Base-by-base conservation (phyloP, 2,329 filamentous ascomycete genomes). In the Penicillium paneum region DNA sequence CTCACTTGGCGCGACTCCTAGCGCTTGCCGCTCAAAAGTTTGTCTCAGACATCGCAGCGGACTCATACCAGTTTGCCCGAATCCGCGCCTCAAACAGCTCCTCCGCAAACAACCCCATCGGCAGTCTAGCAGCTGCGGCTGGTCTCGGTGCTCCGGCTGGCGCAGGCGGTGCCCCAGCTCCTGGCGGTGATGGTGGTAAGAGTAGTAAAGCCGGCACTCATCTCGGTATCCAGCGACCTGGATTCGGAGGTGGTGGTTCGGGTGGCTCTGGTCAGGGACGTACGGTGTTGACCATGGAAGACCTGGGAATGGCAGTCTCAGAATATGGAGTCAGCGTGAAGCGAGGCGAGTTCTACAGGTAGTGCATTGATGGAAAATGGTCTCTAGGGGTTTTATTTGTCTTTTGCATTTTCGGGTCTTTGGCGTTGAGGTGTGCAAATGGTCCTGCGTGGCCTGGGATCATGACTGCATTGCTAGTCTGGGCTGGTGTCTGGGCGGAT, bases 21-120 rank as follows among this genome's bases (percentile, higher is more conserved):
- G 93, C 94, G 2, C 88, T 99, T 8, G 94, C 94, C n/a, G 96
- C 94, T 0, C 94, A 99, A 71, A 99, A 99, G 72, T 99, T 99
- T 80, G 90, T 99, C 66, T 92, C 94, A 55, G 94, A 99, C 73
- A 91, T 99, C 62, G 94, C 94, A 1, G 92, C 94, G 54, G 94
- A 99, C 73, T 91, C 94, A 3, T 99, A 99, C 74, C 94, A 99
- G 76, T 97, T 97, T 80, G 91, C 89, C 57, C 90, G 93, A 49
- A 97, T 99, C 68, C 88, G 94, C 38, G 90, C 90, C n/a, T 93
- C 90, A 21, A 95, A 94, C 70, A 91, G 88, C 55, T 86, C 83
- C 26, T 92, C 89, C 60, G 87, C 87, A 12, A 96, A 92, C 71
- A 97, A 96, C 74, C 89, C 91, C 0, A 92, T 97, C 85, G 90